Evolutionary conservation across 176 grass and related monocot genomes (phyloP).

Genomic region (Triticum monococcum): DNA sequence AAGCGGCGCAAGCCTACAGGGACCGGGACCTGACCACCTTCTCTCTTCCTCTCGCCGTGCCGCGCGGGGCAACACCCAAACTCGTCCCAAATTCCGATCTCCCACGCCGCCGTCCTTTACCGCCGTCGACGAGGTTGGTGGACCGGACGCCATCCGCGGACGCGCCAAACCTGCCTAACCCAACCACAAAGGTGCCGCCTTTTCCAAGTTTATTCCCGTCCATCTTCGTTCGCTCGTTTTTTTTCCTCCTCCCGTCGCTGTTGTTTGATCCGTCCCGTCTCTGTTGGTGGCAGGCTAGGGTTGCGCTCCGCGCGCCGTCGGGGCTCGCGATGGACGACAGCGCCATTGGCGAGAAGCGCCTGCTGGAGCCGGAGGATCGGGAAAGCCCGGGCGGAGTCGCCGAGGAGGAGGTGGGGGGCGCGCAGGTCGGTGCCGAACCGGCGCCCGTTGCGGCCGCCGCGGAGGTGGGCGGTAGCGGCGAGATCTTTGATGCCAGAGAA

Average conservation of each 20-base stretch:
- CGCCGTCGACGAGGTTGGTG: conserved; percentile 25
- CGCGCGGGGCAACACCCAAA: background rate
- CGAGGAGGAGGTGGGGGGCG: conserved; percentile 11
- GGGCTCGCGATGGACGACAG: conserved; percentile 33
- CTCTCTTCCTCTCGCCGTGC: conserved; percentile 8
- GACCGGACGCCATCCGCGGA: background rate
- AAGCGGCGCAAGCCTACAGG: background rate
- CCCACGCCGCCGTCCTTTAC: background rate
- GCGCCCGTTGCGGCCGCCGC: conserved; percentile 11
- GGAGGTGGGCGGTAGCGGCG: background rate
- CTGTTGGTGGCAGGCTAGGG: conserved; percentile 25
- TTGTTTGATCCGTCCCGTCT: conserved; percentile 43
- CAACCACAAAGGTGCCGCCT: background rate
- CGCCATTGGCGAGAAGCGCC: background rate
- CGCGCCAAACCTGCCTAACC: background rate
- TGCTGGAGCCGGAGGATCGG: conserved; percentile 18
- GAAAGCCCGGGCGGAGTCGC: conserved; percentile 25
- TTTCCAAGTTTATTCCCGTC: background rate
- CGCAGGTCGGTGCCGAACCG: conserved; percentile 10
- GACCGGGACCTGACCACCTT: conserved; percentile 22
- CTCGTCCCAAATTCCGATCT: background rate
- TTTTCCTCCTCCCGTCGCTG: background rate
- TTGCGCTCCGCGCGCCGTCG: conserved; percentile 15
- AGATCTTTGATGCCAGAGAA: background rate
- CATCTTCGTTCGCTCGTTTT: background rate